Evolutionary conservation across 768 basidiomycete species (phyloP).

Genomic region (Termitomyces sp.): DNA sequence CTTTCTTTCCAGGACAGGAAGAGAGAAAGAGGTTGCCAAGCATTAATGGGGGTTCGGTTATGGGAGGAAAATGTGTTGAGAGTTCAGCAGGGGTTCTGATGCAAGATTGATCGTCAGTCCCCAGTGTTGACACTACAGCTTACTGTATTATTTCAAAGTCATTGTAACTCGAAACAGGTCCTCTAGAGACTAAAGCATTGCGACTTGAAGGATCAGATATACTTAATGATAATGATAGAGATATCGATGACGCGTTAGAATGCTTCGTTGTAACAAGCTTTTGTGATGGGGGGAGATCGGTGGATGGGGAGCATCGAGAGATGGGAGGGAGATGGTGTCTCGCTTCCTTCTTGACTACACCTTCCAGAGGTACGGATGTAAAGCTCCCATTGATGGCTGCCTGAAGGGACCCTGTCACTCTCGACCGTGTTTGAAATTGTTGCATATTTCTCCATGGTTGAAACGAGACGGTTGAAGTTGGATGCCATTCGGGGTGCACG

Average conservation of each 20-base stretch:
- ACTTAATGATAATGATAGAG: constrained; percentile 11
- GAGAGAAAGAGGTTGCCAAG: constrained; percentile 88
- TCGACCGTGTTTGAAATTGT: constrained; percentile 19
- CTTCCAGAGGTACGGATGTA: constrained; percentile 2
- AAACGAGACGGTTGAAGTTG: constrained; percentile 4
- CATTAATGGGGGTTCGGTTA: constrained; percentile 16
- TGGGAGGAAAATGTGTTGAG: constrained; percentile 1
- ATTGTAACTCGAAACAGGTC: background rate
- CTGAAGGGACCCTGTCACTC: constrained; percentile 28
- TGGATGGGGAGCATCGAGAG: constrained; percentile 4
- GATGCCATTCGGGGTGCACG: constrained; percentile 1
- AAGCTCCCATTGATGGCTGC: constrained; percentile 33
- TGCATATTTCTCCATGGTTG: constrained; percentile 12
- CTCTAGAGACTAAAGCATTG: background rate
- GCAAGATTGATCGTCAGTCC: background rate
- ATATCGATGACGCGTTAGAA: constrained; percentile 13
- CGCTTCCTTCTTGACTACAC: background rate
- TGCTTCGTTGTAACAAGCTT: background rate
- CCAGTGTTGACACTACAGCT: background rate
- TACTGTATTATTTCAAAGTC: constrained; percentile 1
- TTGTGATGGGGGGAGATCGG: constrained; percentile 5
- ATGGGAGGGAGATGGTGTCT: background rate
- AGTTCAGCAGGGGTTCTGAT: background rate
- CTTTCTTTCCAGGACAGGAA: constrained; percentile 95
- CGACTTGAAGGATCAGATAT: constrained; percentile 6